Percentiles rank a stretch among this genome's conserved stretches.
These are phyloP conservation scores for Biscogniauxia marginata DNA, from an alignment of 2,329 filamentous ascomycete genomes.

Conservation along the genomic window DNA sequence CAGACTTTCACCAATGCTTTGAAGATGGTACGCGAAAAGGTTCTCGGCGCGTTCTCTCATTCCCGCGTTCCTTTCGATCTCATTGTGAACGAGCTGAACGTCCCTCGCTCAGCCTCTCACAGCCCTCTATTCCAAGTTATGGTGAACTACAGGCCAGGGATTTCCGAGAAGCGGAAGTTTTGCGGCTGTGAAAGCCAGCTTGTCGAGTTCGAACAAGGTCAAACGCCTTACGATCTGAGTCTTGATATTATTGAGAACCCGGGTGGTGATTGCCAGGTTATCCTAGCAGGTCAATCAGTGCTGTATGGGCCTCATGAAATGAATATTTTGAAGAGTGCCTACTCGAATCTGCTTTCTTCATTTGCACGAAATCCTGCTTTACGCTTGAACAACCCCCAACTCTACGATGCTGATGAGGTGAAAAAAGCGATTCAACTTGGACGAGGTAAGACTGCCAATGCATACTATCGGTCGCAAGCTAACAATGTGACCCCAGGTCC, in stretches of 20 bases:
- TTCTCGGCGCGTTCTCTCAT: background rate
- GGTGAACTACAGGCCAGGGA: slow-evolving; percentile 1
- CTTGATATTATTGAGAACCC: slow-evolving; percentile 1
- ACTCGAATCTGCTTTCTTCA: background rate
- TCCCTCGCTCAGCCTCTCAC: background rate
- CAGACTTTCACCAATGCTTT: background rate
- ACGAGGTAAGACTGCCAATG: background rate
- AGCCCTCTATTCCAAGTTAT: slow-evolving; percentile 6
- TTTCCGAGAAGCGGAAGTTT: background rate
- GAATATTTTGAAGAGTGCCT: background rate
- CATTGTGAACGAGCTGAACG: background rate
- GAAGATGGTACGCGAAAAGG: background rate
- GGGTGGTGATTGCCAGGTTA: background rate
- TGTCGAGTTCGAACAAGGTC: background rate
- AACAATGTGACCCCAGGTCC: background rate
- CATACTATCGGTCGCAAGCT: background rate
- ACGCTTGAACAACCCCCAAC: background rate
- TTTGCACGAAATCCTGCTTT: slow-evolving; percentile 1
- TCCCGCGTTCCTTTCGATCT: slow-evolving; percentile 4
- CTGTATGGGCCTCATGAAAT: background rate
- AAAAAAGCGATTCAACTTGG: slow-evolving; percentile 1
- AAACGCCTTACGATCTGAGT: background rate
- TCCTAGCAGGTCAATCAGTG: slow-evolving; percentile 1
- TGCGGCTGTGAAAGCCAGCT: slow-evolving; percentile 5
- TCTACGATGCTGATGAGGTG: background rate